Conservation (phyloP, 768 basidiomycete genomes). For the Hygrophorus pudorinus region DNA sequence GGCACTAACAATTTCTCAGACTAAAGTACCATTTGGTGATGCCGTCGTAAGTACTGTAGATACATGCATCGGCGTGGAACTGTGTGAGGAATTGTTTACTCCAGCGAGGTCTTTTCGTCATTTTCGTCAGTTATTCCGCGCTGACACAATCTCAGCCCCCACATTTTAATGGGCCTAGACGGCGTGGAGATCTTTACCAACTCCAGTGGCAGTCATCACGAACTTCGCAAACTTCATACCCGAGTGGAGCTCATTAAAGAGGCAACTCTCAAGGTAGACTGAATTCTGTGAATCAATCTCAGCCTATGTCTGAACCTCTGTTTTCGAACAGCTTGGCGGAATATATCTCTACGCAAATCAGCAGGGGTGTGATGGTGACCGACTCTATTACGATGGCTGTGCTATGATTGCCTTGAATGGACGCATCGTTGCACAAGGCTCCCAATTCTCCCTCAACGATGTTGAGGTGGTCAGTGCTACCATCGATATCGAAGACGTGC, state of each 20-base stretch:
- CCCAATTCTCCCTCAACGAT: slow-evolving; percentile 91
- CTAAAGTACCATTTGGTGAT: slow-evolving; percentile 91
- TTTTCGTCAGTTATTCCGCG: not conserved
- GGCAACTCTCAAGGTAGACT: slow-evolving; percentile 79
- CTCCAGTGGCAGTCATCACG: slow-evolving; percentile 96
- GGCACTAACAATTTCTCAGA: slow-evolving; percentile 28
- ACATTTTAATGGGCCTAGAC: slow-evolving; percentile 95
- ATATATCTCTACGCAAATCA: slow-evolving; percentile 98
- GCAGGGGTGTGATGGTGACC: slow-evolving; percentile 97
- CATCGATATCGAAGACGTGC: slow-evolving; percentile 93
- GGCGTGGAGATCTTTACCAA: slow-evolving; percentile 99
- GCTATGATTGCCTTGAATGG: slow-evolving; percentile 96
- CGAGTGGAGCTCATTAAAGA: slow-evolving; percentile 94
- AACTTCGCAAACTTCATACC: slow-evolving; percentile 88
- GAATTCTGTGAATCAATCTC: not conserved
- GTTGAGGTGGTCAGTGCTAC: slow-evolving; percentile 96
- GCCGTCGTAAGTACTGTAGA: slow-evolving; percentile 88
- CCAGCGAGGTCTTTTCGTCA: slow-evolving; percentile 73
- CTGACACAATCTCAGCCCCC: slow-evolving; percentile 52
- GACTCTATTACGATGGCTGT: slow-evolving; percentile 96
- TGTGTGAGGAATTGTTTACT: slow-evolving; percentile 97
- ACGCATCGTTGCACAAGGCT: slow-evolving; percentile 84
- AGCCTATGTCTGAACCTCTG: slow-evolving; percentile 3
- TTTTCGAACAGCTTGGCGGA: slow-evolving; percentile 71
- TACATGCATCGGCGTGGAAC: slow-evolving; percentile 93